Base-by-base conservation (phyloP, 108 stramenopile species). In the Conticribra weissflogii region DNA sequence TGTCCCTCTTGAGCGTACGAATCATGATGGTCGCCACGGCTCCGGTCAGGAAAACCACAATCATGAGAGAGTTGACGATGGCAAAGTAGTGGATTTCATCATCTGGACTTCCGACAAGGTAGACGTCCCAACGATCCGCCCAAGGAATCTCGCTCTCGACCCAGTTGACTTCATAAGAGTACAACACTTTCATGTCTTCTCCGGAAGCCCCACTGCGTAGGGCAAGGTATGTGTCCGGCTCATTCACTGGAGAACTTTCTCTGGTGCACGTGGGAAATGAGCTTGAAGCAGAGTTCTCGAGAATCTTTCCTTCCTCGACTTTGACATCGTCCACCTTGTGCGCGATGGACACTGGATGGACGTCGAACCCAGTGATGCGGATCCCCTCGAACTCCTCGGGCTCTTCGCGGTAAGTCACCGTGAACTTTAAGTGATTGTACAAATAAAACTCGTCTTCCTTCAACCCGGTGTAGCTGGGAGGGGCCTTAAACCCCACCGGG, bases 51-150 rank as follows among this genome's bases (percentile, higher is more conserved):
- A 99, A 98, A 29, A 98, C 65, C 19, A 97, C 97, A 69, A 99
- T 98, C 96, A 99, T 97, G 63, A 98, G 87, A 12, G 94, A 96
- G 88, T 99, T 99, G 58, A 96, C 86, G 81, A 99, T 98, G 59
- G 94, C 86, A 88, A 98, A 99, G 96, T 96, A 98, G 79, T 99
- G 99, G 59, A 99, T 92, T 66, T 98, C 97, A 80, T 96, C 97
- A 70, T 97, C 95, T 25, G 94, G 91, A 19, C 81, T 68, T 36
- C 93, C 96, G 54, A 91, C 88, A 34, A 99, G 72, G 85, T 98
- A 99, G 23, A 99, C 86, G 79, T 99, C 99, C 99, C 99, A 99
- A 52, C 99, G 96, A 68, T 95, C 91, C 19, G 97, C 86, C 98
- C 99, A 99, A 9, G 86, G 83, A 69, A 95, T 85, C 28, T 84